Evolutionary conservation across 495 filamentous ascomycete genomes (phyloP).

Genomic region (Parmelia sp.): DNA sequence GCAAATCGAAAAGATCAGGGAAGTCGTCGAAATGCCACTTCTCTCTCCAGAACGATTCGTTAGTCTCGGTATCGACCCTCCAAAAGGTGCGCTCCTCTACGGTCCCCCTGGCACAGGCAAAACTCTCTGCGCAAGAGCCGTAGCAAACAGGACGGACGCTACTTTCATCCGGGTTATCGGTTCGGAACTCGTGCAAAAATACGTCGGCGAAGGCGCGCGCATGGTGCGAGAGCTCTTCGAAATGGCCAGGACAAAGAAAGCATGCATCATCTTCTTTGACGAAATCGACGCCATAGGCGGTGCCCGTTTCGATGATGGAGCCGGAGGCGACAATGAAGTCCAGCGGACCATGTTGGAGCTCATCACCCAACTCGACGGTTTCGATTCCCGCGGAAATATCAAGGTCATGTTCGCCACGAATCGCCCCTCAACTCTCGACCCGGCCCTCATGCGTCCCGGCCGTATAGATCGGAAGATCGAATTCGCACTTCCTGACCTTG

Average conservation of each 20-base stretch:
- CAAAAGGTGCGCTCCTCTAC: conserved; percentile 94
- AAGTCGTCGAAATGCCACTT: conserved; percentile 97
- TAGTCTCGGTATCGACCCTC: conserved; percentile 94
- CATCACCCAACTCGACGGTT: conserved; percentile 96
- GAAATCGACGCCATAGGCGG: conserved; percentile 97
- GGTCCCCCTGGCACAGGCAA: conserved; percentile 97
- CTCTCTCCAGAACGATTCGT: conserved; percentile 96
- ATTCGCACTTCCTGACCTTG: conserved; percentile 92
- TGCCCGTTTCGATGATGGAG: conserved; percentile 97
- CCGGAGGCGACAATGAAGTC: conserved; percentile 98
- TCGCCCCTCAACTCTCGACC: conserved; percentile 89
- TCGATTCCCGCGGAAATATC: conserved; percentile 96
- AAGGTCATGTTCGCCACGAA: conserved; percentile 99
- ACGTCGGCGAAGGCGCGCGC: conserved; percentile 92
- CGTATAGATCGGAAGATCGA: conserved; percentile 99
- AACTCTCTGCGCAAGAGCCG: conserved; percentile 93
- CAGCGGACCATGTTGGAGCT: conserved; percentile 98
- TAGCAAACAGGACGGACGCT: conserved; percentile 94
- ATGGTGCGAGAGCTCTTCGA: conserved; percentile 99
- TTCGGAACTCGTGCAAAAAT: conserved; percentile 95
- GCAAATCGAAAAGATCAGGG: conserved; percentile 96
- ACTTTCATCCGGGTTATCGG: conserved; percentile 99
- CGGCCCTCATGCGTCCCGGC: conserved; percentile 92
- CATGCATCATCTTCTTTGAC: conserved; percentile 99
- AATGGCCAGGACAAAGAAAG: conserved; percentile 99